phyloP scores from a whole-genome alignment of 73 alveolate genomes.

The Diophrys sp. region DNA sequence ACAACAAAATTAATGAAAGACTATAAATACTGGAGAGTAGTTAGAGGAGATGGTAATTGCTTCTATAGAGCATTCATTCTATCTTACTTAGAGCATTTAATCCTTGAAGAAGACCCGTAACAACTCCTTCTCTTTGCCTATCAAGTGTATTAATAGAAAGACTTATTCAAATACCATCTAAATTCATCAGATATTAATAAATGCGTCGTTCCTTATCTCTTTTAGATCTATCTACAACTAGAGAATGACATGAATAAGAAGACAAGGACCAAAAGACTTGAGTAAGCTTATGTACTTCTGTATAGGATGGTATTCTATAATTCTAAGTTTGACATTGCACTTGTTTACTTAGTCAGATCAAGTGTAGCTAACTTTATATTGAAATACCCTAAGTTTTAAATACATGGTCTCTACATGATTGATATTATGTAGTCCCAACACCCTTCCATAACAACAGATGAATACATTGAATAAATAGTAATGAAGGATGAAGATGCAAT shows the following conservation, averaged over 20 bases:
- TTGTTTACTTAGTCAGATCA: not conserved
- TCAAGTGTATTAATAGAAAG: not conserved
- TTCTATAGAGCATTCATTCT: not conserved
- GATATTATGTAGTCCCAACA: not conserved
- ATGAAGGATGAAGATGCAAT: slow-evolving; percentile 2
- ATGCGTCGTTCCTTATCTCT: not conserved
- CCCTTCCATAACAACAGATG: not conserved
- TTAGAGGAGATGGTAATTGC: slow-evolving; percentile 11
- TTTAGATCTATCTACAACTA: not conserved
- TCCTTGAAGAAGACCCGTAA: not conserved
- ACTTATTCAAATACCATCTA: not conserved
- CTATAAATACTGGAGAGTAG: not conserved
- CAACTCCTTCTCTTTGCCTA: not conserved
- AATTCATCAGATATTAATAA: not conserved
- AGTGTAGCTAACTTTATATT: not conserved
- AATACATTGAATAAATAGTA: not conserved
- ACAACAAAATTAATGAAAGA: not conserved
- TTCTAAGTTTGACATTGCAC: not conserved
- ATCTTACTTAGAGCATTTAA: slow-evolving; percentile 3
- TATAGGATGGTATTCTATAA: not conserved
- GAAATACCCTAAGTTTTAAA: no score
- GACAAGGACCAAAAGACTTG: not conserved
- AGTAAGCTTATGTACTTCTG: not conserved
- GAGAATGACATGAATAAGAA: not conserved
- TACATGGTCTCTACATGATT: not conserved